Evolutionary conservation across 2,329 filamentous ascomycete species (phyloP).

Genomic region (Aspergillus hiratsukae): DNA sequence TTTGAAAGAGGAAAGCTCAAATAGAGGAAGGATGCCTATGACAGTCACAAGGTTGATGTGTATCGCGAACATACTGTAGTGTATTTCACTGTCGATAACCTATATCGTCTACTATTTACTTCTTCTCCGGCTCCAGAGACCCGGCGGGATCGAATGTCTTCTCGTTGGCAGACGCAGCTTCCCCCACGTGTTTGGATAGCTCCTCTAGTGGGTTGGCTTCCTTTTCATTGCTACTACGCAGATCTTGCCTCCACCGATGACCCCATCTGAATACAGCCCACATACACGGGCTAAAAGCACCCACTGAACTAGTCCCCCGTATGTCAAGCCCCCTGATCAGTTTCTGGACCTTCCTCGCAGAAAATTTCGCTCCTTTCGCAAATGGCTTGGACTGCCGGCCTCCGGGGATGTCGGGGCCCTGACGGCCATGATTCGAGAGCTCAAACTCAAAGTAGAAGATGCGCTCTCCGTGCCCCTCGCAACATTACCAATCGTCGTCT

Average conservation of each 20-base stretch:
- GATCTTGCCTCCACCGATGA: constrained; percentile 11
- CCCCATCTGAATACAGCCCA: constrained; percentile 18
- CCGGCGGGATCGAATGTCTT: neutral
- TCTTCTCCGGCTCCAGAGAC: neutral
- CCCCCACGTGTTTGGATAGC: neutral
- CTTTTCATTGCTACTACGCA: neutral
- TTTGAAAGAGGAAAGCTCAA: no score
- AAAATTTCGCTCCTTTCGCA: neutral
- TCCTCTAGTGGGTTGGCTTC: no score
- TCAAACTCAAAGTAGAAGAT: neutral
- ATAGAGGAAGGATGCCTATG: no score
- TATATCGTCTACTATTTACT: neutral
- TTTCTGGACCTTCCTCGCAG: neutral
- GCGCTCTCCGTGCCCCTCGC: neutral
- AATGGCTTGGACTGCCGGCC: neutral
- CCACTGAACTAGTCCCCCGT: constrained; percentile 9
- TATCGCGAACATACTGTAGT: neutral
- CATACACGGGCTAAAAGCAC: constrained; percentile 17
- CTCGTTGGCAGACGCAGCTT: neutral
- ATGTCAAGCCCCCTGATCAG: neutral
- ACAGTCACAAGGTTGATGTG: no score
- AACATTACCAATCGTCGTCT: constrained; percentile 1
- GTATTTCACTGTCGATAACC: neutral
- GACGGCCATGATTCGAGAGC: neutral
- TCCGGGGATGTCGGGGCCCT: neutral